These are phyloP conservation scores for Tubosaeta brunneosetosa DNA, from an alignment of 768 basidiomycete species.

Conservation along the genomic window DNA sequence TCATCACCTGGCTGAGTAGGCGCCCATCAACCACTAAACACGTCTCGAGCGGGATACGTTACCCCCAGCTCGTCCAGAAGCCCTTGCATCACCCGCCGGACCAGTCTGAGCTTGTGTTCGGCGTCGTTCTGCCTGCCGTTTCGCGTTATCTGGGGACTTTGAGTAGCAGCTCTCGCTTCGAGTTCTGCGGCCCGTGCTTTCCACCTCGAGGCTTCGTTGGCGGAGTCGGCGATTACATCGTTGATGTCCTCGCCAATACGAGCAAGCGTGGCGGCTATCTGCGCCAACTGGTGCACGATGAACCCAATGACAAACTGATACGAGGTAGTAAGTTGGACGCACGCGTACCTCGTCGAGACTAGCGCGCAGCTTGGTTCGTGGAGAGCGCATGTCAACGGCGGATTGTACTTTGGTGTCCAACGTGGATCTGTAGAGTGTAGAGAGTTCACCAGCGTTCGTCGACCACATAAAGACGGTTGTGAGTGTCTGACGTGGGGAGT, in stretches of 20 bases:
- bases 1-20: constrained; percentile 20
- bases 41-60: constrained; percentile 3
- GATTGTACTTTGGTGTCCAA: not conserved
- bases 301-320: not conserved
- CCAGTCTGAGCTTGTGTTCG: constrained; percentile 29
- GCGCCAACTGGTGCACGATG: constrained; percentile 15
- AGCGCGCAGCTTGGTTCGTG: constrained; percentile 15
- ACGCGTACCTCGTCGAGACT: constrained; percentile 28
- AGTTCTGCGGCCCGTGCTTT: constrained; percentile 34
- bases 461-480: constrained; percentile 2
- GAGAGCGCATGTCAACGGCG: constrained; percentile 8
- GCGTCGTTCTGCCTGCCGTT: constrained; percentile 32
- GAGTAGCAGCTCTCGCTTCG: constrained; percentile 26
- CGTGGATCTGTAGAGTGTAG: constrained; percentile 2
- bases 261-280: constrained; percentile 25
- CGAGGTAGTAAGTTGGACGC: not conserved
- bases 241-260: constrained; percentile 31
- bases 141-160: constrained; percentile 26
- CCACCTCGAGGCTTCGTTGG: constrained; percentile 21
- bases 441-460: not conserved
- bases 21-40: not conserved
- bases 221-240: constrained; percentile 13
- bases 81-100: constrained; percentile 39
- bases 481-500: not conserved
- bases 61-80: constrained; percentile 41